Evolutionary conservation across 768 basidiomycete genomes (phyloP), one percentile per base, ranked within the genome.

Genomic region (Boletus sensibilis): DNA sequence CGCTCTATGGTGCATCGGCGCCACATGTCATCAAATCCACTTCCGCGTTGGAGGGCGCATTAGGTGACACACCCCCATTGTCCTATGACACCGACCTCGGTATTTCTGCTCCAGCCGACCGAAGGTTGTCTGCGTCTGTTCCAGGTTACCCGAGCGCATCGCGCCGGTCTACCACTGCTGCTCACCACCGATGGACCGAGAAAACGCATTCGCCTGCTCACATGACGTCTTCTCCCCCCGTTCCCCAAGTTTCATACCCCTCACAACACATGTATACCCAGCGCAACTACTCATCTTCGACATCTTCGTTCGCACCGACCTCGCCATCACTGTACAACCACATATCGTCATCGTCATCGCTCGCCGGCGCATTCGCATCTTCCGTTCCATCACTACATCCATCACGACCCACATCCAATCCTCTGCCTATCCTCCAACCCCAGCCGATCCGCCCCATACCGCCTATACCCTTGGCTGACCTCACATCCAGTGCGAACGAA

Each of bases 361-460:
- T 72, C 29, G 62, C 68, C 9, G 63, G 68, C 60, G 70, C 70
- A 53, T 60, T 71, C 33, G 41, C 53, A 21, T 53, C 65, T 35
- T 56, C 60, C 44, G 53, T 39, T 13, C 59, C 58, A 43, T 50
- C 60, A 45, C 50, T 49, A 13, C 48, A 57, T 35, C 44, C 60
- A 47, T 57, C 64, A 52, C 61, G 63, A 53, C 51, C 55, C 51
- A 42, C 50, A 33, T 38, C 55, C 16, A 41, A 38, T 29, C 68
- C 23, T 10, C 21, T 72, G 16, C 72, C 70, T n/a, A 72, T 72
- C 21, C 21, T 67, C 3, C 70, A 72, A 50, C 70, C 70, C 0
- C 70, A 72, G 56, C 70, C 70, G 48, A 72, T 72, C 40, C 70
- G 70, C 0, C 72, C 72, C 1, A 72, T 72, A 55, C 70, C 70